Base-by-base conservation (phyloP, 2,329 filamentous ascomycete genomes). In the Boeremia lycopersici region DNA sequence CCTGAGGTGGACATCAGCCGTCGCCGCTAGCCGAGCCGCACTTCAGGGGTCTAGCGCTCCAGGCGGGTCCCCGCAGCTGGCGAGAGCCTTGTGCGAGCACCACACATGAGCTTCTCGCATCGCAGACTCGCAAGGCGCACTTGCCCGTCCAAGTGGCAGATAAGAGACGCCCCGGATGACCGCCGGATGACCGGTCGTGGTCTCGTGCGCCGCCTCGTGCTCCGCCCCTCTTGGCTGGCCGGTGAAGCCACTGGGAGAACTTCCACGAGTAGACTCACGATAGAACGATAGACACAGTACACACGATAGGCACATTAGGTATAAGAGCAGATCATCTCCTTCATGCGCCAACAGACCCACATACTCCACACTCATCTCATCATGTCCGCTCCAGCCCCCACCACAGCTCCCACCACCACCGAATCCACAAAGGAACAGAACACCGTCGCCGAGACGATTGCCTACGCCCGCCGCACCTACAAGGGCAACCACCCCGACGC, bases 141-240 rank as follows among this genome's bases (percentile, higher is more conserved):
- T 48, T 2, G 25, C 12, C n/a, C n/a, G n/a, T n/a, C n/a, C n/a
- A n/a, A n/a, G n/a, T n/a, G n/a, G n/a, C n/a, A n/a, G 52, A 19
- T 45, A 30, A 11, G 4, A 25, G 5, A 30, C n/a, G 4, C 11
- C 7, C 13, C 23, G 35, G 9, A 11, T 35, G 25, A 38, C 23
- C n/a, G n/a, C n/a, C n/a, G n/a, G n/a, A n/a, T 55, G 52, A 50
- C 41, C 17, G n/a, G n/a, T n/a, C n/a, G 3, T 13, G 34, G 25
- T 38, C 41, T 41, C 46, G 46, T 46, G 52, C 17, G 31, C 46
- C 41, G 52, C 52, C 47, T 50, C 46, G 9, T 30, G 31, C 52
- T 55, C 46, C 46, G 52, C 52, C 52, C 17, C 31, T 25, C 52
- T 55, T 55, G 46, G 46, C 52, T 35, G 36, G 15, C 36, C 46